These are phyloP conservation scores for Colletotrichum horii DNA, from an alignment of 2,329 filamentous ascomycete species.

Conservation along the genomic window DNA sequence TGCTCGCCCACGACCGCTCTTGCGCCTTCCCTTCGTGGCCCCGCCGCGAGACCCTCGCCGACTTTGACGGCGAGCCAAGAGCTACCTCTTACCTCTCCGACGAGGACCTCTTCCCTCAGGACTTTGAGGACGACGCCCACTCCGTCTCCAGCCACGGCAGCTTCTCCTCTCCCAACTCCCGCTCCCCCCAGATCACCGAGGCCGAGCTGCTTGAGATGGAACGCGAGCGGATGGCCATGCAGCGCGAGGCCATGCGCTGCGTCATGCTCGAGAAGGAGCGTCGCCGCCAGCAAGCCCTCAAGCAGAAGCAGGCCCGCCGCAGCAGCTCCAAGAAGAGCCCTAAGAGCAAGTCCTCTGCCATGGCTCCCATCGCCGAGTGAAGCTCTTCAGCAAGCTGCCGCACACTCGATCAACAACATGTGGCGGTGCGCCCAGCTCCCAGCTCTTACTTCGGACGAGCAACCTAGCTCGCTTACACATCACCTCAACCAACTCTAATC, in stretches of 20 bases:
- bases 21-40: constrained; percentile 68
- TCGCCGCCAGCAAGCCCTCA: constrained; percentile 43
- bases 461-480: neutral
- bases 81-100: constrained; percentile 65
- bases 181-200: constrained; percentile 43
- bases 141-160: constrained; percentile 49
- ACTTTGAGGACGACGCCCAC: constrained; percentile 55
- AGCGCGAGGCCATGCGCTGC: constrained; percentile 58
- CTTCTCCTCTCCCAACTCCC: constrained; percentile 49
- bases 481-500: constrained; percentile 15
- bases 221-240: constrained; percentile 54
- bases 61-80: constrained; percentile 43
- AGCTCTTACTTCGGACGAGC: constrained; percentile 6
- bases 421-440: neutral
- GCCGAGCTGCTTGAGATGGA: constrained; percentile 56
- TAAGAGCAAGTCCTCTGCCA: constrained; percentile 52
- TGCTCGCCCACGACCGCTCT: constrained; percentile 44
- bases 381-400: neutral
- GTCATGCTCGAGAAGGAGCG: constrained; percentile 61
- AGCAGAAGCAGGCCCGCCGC: constrained; percentile 40
- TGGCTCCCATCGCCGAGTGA: constrained; percentile 61
- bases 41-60: constrained; percentile 55
- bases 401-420: neutral
- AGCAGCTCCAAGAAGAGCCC: constrained; percentile 53
- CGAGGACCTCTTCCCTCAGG: constrained; percentile 65